These are phyloP conservation scores for Trichosporon faecale DNA, from an alignment of 1,284 basidiomycete genomes.

Conservation along the genomic window DNA sequence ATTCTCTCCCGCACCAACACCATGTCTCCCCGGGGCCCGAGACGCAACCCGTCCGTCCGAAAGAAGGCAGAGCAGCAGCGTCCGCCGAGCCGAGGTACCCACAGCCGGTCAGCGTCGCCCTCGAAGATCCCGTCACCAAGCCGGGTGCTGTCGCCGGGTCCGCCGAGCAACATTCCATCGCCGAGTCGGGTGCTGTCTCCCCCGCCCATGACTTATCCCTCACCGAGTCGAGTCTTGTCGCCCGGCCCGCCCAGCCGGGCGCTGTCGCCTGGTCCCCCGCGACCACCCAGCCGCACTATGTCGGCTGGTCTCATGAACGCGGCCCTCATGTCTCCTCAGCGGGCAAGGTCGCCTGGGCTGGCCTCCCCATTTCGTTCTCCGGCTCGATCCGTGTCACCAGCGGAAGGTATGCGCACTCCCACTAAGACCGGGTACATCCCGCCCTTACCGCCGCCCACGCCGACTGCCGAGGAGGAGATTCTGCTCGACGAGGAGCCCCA, in stretches of 20 bases:
- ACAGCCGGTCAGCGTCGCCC: not conserved
- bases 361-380: not conserved
- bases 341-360: not conserved
- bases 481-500: not conserved
- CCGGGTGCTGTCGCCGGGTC: not conserved
- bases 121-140: constrained; percentile 7
- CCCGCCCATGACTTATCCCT: not conserved
- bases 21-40: constrained; percentile 19
- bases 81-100: not conserved
- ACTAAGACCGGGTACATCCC: constrained; percentile 18
- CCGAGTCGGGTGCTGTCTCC: not conserved
- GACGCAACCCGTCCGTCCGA: constrained; percentile 4
- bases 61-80: not conserved
- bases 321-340: not conserved
- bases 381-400: not conserved
- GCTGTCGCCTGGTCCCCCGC: not conserved
- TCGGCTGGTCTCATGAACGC: constrained; percentile 2
- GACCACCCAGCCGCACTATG: constrained; percentile 2
- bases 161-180: not conserved
- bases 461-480: not conserved
- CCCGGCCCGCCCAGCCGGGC: not conserved
- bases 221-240: not conserved
- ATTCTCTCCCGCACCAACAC: constrained; percentile 15
- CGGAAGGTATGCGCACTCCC: not conserved
- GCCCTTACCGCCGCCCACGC: constrained; percentile 18